Percentiles rank a stretch among this genome's conserved stretches.
phyloP scores from a whole-genome alignment of 371 early-diverging fungal genomes.

The Amoeboaphelidium occidentale region DNA sequence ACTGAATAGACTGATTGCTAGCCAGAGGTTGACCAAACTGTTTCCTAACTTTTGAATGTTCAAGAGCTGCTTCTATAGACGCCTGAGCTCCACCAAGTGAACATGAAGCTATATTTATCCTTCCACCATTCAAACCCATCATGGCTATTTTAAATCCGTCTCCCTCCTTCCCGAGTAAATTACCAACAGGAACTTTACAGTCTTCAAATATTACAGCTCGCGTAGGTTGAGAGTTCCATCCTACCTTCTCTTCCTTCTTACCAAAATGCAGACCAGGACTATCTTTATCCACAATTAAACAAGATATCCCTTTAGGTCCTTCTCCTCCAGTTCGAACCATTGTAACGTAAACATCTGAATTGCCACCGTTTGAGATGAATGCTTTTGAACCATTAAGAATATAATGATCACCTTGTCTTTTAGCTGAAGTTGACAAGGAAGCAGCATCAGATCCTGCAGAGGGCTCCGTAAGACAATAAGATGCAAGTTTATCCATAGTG shows the following conservation, averaged over 20 bases:
- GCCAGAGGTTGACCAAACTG: slow-evolving; percentile 23
- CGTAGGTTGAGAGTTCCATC: slow-evolving; percentile 35
- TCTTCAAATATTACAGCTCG: slow-evolving; percentile 12
- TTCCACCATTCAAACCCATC: slow-evolving; percentile 33
- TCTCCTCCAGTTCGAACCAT: slow-evolving; percentile 35
- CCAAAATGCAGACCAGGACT: slow-evolving; percentile 30
- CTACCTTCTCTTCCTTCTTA: slow-evolving; percentile 33
- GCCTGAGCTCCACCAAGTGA: slow-evolving; percentile 34
- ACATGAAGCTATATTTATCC: slow-evolving; percentile 32
- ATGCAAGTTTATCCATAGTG: slow-evolving; percentile 16
- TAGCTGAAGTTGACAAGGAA: slow-evolving; percentile 32
- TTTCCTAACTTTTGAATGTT: slow-evolving; percentile 24
- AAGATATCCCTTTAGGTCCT: slow-evolving; percentile 28
- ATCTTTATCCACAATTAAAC: slow-evolving; percentile 28
- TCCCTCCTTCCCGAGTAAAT: slow-evolving; percentile 26
- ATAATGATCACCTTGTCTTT: slow-evolving; percentile 35
- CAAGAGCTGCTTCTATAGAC: slow-evolving; percentile 22
- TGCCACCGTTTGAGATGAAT: slow-evolving; percentile 32
- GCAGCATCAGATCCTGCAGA: slow-evolving; percentile 53
- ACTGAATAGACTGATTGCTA: slow-evolving; percentile 24
- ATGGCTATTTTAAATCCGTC: slow-evolving; percentile 36
- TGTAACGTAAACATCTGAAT: slow-evolving; percentile 28
- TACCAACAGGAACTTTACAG: slow-evolving; percentile 21
- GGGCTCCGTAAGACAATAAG: slow-evolving; percentile 48
- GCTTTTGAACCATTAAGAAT: slow-evolving; percentile 54